Percentiles rank a stretch among this genome's conserved stretches.
Conservation (phyloP, 345 rosid genomes). For the Citrus unshiu region DNA sequence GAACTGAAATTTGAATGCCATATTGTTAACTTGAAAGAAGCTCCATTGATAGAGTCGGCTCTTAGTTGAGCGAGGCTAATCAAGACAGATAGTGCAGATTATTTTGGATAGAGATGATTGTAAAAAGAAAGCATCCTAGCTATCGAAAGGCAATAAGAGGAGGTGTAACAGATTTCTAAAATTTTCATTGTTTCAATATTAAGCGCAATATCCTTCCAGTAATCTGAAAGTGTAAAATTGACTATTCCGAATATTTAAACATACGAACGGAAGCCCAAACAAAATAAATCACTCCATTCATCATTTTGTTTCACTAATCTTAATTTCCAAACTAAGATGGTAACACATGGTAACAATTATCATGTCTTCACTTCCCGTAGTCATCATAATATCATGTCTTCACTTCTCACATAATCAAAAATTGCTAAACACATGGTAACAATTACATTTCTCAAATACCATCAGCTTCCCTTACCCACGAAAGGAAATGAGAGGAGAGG, state of each 20-base stretch:
- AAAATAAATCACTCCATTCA: not conserved
- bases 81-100: not conserved
- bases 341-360: too few species aligned
- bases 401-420: not conserved
- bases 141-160: not conserved
- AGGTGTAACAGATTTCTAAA: not conserved
- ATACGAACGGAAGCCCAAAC: not conserved
- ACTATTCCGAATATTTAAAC: too few species aligned
- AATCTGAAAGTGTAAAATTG: not conserved
- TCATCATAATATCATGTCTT: not conserved
- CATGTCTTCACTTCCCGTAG: too few species aligned
- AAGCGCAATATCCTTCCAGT: not conserved
- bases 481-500: too few species aligned
- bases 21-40: not conserved
- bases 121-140: not conserved
- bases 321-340: not conserved
- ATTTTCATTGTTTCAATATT: not conserved
- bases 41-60: not conserved
- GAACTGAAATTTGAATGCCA: slow-evolving; percentile 40
- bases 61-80: not conserved
- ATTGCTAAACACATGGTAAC: not conserved
- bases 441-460: not conserved
- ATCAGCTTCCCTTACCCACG: not conserved
- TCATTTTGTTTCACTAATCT: not conserved
- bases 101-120: not conserved